Conservation (phyloP, 2,329 filamentous ascomycete genomes). For the Byssoonygena ceratinophila region DNA sequence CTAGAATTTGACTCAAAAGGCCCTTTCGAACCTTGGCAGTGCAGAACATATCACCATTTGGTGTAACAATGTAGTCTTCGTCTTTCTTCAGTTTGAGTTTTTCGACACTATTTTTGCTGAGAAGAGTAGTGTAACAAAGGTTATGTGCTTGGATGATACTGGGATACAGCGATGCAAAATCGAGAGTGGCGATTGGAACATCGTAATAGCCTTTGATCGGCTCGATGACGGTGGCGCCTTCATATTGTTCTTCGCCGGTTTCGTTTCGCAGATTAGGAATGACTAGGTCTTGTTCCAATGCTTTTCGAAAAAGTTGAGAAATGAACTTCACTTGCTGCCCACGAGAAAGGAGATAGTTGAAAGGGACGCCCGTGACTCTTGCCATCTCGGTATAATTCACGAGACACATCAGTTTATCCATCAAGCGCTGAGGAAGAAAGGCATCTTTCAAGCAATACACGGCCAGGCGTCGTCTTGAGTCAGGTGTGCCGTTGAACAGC, state of each 20-base stretch:
- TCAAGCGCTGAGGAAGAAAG: conserved; percentile 81
- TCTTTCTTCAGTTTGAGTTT: conserved; percentile 69
- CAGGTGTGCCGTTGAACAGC: conserved; percentile 88
- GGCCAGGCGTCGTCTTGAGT: conserved; percentile 79
- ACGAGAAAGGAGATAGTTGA: conserved; percentile 82
- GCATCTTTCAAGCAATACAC: conserved; percentile 97
- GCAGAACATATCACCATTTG: conserved; percentile 86
- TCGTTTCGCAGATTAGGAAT: conserved; percentile 75
- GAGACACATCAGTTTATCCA: conserved; percentile 97
- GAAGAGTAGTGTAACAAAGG: conserved; percentile 87
- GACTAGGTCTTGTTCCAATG: conserved; percentile 81
- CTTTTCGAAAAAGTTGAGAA: conserved; percentile 93
- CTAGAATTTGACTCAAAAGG: conserved; percentile 84
- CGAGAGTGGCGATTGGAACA: conserved; percentile 87
- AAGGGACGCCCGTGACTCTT: conserved; percentile 95
- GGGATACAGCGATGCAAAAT: conserved; percentile 97
- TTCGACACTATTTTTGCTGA: conserved; percentile 68
- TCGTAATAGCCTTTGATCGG: conserved; percentile 88
- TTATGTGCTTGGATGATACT: conserved; percentile 99
- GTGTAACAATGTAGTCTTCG: conserved; percentile 92
- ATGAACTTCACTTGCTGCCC: conserved; percentile 97
- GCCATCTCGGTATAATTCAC: conserved; percentile 99
- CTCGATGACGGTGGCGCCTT: conserved; percentile 96
- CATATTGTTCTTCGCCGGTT: conserved; percentile 74
- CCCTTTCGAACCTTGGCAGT: conserved; percentile 84